phyloP scores from a whole-genome alignment of 441 rosid genomes.

The Raphanus hybrid region DNA sequence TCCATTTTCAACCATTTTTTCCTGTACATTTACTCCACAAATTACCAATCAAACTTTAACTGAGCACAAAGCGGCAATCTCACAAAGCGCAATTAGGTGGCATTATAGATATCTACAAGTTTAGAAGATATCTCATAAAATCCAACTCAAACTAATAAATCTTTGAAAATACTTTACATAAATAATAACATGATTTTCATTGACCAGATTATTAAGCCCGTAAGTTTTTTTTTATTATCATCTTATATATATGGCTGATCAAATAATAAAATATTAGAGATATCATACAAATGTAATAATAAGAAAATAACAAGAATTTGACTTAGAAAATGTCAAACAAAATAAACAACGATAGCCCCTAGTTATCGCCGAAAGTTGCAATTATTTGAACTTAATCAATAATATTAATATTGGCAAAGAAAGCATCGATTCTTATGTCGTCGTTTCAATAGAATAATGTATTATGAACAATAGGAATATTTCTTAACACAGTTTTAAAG shows the following conservation, averaged over 20 bases:
- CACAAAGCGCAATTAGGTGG: too few species aligned
- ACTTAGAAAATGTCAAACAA: not conserved
- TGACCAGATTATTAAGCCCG: not conserved
- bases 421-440: not conserved
- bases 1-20: too few species aligned
- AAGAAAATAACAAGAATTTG: not conserved
- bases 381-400: conserved; percentile 1
- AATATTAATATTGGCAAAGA: not conserved
- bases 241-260: not conserved
- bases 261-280: not conserved
- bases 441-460: too few species aligned
- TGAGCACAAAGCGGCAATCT: too few species aligned
- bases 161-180: not conserved
- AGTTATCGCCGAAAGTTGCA: conserved; percentile 30
- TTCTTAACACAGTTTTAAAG: not conserved
- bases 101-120: too few species aligned
- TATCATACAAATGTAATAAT: not conserved
- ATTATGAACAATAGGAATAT: not conserved
- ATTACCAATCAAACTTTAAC: too few species aligned
- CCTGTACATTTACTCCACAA: too few species aligned
- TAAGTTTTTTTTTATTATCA: not conserved
- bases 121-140: too few species aligned
- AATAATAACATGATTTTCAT: not conserved
- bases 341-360: not conserved
- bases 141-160: not conserved